A percentile compares a stretch with the other conserved stretches of the same genome.
Conservation (phyloP, 192 early-diverging fungal genomes). For the Gorgonomyces haynaldii region DNA sequence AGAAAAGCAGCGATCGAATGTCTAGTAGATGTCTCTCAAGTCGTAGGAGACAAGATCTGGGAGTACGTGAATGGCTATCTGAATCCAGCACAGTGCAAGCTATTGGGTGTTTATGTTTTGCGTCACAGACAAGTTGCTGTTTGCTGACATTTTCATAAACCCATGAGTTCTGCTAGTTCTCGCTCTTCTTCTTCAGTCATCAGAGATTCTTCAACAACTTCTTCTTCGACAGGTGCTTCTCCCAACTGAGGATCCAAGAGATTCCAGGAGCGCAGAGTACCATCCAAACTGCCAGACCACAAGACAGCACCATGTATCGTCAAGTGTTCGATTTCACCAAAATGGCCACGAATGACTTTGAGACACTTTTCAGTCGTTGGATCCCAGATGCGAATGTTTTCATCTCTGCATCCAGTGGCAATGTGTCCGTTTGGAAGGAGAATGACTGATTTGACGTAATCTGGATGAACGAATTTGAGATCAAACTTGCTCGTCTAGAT, state of each 20-base stretch:
- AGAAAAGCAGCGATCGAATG: no score
- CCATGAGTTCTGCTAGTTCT: slow-evolving; percentile 80
- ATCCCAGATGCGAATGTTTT: slow-evolving; percentile 78
- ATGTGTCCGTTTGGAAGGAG: slow-evolving; percentile 54
- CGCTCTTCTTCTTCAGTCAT: slow-evolving; percentile 86
- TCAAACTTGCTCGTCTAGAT: slow-evolving; percentile 59
- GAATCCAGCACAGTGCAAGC: no score
- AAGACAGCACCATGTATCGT: slow-evolving; percentile 38
- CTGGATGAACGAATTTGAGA: slow-evolving; percentile 63
- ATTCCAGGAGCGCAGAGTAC: slow-evolving; percentile 74
- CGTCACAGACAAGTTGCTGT: background rate
- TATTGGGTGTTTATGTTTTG: no score
- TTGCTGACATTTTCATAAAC: background rate
- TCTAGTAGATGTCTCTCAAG: no score
- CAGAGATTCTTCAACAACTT: background rate
- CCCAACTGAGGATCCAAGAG: slow-evolving; percentile 35
- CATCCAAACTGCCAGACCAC: slow-evolving; percentile 74
- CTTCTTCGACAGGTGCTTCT: slow-evolving; percentile 2
- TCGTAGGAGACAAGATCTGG: no score
- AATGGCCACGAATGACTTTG: slow-evolving; percentile 73
- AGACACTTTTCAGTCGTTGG: slow-evolving; percentile 65
- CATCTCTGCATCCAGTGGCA: slow-evolving; percentile 73
- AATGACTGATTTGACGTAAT: slow-evolving; percentile 61
- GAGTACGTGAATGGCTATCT: no score
- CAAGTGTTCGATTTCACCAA: slow-evolving; percentile 74